Evolutionary conservation across 805 yeast species (phyloP).

Genomic region (Scheffersomyces lignosus): DNA sequence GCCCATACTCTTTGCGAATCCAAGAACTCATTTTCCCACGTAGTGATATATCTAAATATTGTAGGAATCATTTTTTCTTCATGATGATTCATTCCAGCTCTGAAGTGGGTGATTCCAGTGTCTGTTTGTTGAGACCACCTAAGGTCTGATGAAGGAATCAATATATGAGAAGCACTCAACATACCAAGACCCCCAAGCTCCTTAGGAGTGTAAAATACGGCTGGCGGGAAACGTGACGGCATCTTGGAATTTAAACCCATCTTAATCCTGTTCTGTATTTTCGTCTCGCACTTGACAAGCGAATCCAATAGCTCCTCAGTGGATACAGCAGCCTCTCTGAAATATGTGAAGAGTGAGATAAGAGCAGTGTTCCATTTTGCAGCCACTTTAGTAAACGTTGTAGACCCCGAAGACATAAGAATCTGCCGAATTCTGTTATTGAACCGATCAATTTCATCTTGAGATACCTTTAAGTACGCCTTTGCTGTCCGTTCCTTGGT

Average conservation of each 20-base stretch:
- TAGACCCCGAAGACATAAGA: conserved; percentile 92
- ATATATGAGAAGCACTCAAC: conserved; percentile 94
- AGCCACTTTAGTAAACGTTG: conserved; percentile 92
- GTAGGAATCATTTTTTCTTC: conserved; percentile 88
- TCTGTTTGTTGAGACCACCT: conserved; percentile 93
- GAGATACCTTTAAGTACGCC: conserved; percentile 82
- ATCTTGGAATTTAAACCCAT: conserved; percentile 94
- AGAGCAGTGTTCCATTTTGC: conserved; percentile 95
- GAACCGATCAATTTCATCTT: conserved; percentile 76
- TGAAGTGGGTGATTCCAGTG: conserved; percentile 89
- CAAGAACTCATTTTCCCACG: conserved; percentile 95
- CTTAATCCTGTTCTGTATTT: conserved; percentile 90
- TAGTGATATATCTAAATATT: conserved; percentile 83
- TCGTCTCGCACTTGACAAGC: conserved; percentile 87
- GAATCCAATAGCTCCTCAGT: conserved; percentile 77
- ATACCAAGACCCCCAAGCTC: conserved; percentile 97
- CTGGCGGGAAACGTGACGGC: conserved; percentile 99
- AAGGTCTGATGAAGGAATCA: conserved; percentile 91
- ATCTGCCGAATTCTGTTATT: conserved; percentile 84
- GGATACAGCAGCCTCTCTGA: conserved; percentile 87
- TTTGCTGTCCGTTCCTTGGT: conserved; percentile 87
- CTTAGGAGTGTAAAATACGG: conserved; percentile 96
- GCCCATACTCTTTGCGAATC: conserved; percentile 98
- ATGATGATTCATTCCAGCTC: conserved; percentile 86
- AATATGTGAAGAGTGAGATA: conserved; percentile 82